These are phyloP conservation scores for Fusarium udum DNA, from an alignment of 2,329 filamentous ascomycete species.

Conservation along the genomic window DNA sequence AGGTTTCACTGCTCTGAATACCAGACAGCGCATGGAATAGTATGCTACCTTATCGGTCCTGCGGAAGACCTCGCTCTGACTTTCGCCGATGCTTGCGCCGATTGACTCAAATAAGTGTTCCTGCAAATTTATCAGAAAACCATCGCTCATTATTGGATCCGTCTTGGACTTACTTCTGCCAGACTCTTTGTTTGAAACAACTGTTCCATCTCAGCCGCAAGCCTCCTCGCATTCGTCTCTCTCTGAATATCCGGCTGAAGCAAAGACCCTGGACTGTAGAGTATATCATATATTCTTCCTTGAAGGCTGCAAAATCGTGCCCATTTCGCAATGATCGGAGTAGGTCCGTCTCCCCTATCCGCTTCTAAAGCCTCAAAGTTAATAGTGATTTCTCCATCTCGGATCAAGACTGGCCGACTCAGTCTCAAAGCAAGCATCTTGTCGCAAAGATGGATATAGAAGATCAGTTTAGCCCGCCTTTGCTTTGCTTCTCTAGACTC, in stretches of 20 bases:
- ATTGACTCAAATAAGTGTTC: not conserved
- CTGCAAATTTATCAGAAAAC: not conserved
- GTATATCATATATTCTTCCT: not conserved
- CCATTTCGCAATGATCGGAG: not conserved
- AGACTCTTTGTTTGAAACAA: not conserved
- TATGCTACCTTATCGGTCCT: slow-evolving; percentile 1
- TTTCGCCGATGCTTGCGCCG: not conserved
- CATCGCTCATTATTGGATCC: rapidly evolving
- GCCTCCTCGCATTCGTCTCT: not conserved
- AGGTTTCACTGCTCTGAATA: not conserved
- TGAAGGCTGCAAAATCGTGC: not conserved
- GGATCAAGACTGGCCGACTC: not conserved
- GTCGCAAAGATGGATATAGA: not conserved
- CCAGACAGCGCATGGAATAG: not conserved
- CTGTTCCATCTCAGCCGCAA: not conserved
- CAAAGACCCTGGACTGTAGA: not conserved
- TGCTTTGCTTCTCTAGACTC: not conserved
- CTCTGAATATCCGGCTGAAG: not conserved
- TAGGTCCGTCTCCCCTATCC: not conserved
- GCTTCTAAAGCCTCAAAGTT: not conserved
- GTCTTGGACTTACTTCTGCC: not conserved
- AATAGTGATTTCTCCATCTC: not conserved
- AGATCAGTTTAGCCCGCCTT: not conserved
- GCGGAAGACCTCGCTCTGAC: not conserved
- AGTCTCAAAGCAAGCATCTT: slow-evolving; percentile 11